Base-by-base conservation (phyloP, 768 basidiomycete species). In the Phlebiopsis flavidoalba region DNA sequence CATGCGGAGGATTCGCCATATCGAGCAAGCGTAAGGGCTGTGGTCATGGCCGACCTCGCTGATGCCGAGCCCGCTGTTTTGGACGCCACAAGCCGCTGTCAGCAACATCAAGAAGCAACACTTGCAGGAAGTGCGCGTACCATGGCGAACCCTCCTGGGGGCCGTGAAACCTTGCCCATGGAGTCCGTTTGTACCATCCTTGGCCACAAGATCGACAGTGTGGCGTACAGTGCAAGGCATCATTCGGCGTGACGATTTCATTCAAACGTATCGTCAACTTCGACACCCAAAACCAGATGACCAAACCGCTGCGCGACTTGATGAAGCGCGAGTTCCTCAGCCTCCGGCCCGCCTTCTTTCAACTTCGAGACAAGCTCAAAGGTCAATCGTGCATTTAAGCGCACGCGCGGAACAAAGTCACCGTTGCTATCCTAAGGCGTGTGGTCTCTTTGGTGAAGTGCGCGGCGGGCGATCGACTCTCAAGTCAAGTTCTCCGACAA, bases 131-230 rank as follows among this genome's bases (percentile, higher is more conserved):
- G 97, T 98, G 46, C 85, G 97, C 85, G 97, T 67, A 84, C 93
- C 10, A 98, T 99, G 95, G 92, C 94, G 48, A 98, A 98, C 69
- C 97, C 97, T 50, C 97, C 97, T 0, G 97, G 98, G 72, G 90
- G 93, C 5, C 95, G 98, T 66, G 98, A 98, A 73, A 31, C 26
- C n/a, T 75, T 96, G 49, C 93, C 97, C 15, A 98, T 98, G 95
- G 97, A 98, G 70, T 97, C 95, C 1, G 96, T 97, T 45, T 98
- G 97, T 73, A 95, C 92, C 14, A 81, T 97, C 50, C 86, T 99
- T 21, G 97, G 97, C 7, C 93, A 98, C 77, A 93, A 94, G 74
- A 91, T 98, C 68, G 97, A 99, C 69, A 31, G 87, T 87, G 70
- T 99, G 97, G 97, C 87, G 93, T 63, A 85, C 95, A 1, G 94